phyloP scores from a whole-genome alignment of 176 grass and related monocot genomes.

The Triticum aestivum region DNA sequence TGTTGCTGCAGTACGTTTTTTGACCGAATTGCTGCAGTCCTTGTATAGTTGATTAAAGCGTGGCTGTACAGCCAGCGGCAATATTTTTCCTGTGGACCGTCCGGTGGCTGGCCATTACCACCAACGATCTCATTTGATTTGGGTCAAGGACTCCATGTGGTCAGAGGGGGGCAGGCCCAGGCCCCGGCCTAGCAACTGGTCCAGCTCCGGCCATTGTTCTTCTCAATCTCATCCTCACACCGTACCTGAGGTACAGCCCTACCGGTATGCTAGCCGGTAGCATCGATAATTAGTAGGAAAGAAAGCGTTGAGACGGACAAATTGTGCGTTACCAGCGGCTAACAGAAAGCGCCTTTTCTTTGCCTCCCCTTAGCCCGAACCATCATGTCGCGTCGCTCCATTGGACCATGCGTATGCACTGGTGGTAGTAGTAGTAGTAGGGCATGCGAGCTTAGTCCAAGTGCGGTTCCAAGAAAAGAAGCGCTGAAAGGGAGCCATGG shows the following conservation, averaged over 20 bases:
- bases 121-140: slow-evolving; percentile 4
- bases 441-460: neutral
- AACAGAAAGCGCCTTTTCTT: slow-evolving; percentile 30
- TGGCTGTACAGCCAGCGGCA: neutral
- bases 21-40: no score
- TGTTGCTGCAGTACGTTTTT: neutral
- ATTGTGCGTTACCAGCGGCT: slow-evolving; percentile 27
- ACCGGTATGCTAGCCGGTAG: neutral
- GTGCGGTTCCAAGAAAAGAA: slow-evolving; percentile 51
- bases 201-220: slow-evolving; percentile 27
- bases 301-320: slow-evolving; percentile 29
- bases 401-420: neutral
- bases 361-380: neutral
- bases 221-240: neutral
- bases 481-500: slow-evolving; percentile 12
- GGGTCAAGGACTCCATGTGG: neutral
- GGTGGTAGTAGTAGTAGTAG: neutral
- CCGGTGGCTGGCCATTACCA: slow-evolving; percentile 8
- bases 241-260: slow-evolving; percentile 29
- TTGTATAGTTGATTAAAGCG: neutral
- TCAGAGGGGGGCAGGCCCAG: neutral
- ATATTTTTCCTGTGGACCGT: slow-evolving; percentile 6
- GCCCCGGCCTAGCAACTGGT: neutral
- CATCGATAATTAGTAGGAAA: slow-evolving; percentile 10
- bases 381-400: slow-evolving; percentile 30